Percentiles rank a stretch among this genome's conserved stretches.
phyloP scores from a whole-genome alignment of 2,329 filamentous ascomycete species.

The Calonectria montana region DNA sequence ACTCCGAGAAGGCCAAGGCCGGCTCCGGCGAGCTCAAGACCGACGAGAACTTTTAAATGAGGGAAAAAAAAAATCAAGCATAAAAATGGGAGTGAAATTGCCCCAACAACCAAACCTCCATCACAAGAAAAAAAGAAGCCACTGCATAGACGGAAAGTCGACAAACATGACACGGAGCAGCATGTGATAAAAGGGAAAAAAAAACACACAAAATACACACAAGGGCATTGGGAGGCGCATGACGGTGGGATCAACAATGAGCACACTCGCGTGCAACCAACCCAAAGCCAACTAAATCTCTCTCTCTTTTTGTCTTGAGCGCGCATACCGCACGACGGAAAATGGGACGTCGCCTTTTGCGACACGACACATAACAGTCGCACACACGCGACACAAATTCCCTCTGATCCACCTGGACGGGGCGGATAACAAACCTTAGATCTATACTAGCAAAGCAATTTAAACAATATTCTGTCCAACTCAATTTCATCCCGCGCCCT shows the following conservation, averaged over 20 bases:
- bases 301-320: neutral
- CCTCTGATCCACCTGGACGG: neutral
- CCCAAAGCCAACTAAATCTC: neutral
- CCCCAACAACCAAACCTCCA: too few species aligned
- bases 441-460: slow-evolving; percentile 23
- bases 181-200: too few species aligned
- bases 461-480: neutral
- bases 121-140: too few species aligned
- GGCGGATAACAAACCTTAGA: slow-evolving; percentile 4
- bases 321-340: neutral
- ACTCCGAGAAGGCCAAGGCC: slow-evolving; percentile 43
- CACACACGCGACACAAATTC: neutral
- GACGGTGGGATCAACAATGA: too few species aligned
- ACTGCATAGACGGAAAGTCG: too few species aligned
- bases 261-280: neutral
- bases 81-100: neutral
- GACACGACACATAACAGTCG: neutral
- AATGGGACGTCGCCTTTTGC: neutral
- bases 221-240: too few species aligned
- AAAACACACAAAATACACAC: too few species aligned
- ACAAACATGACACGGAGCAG: too few species aligned
- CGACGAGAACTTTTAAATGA: slow-evolving; percentile 28
- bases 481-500: neutral
- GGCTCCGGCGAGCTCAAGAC: slow-evolving; percentile 24
- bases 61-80: neutral